phyloP scores from a whole-genome alignment of 2,329 filamentous ascomycete genomes.

The Pezicula carpinea region DNA sequence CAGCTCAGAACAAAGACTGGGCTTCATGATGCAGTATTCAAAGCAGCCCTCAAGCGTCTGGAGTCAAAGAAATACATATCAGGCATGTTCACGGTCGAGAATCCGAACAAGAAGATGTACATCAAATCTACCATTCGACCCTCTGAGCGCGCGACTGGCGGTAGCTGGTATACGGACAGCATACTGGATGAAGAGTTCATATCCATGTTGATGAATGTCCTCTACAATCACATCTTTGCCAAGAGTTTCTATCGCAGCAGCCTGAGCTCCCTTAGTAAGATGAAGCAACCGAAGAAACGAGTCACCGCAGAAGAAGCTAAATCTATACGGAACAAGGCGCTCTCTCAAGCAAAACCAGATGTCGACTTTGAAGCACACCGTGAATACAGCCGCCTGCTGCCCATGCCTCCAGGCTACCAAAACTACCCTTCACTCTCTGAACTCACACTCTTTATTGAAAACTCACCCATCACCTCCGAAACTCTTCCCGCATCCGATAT shows the following conservation, averaged over 20 bases:
- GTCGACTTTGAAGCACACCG: constrained; percentile 1
- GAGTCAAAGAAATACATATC: constrained; percentile 79
- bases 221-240: constrained; percentile 68
- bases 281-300: constrained; percentile 48
- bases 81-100: constrained; percentile 86
- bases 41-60: constrained; percentile 77
- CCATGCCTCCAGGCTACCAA: constrained; percentile 60
- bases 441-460: constrained; percentile 70
- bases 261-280: constrained; percentile 28
- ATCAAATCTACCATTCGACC: constrained; percentile 83
- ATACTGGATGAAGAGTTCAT: constrained; percentile 88
- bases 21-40: constrained; percentile 78
- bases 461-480: constrained; percentile 64
- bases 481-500: constrained; percentile 71
- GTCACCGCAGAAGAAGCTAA: constrained; percentile 40
- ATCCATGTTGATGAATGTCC: constrained; percentile 65
- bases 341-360: constrained; percentile 13
- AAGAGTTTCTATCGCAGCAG: constrained; percentile 62
- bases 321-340: constrained; percentile 18
- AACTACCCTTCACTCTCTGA: constrained; percentile 77
- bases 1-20: constrained; percentile 75
- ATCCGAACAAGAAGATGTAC: constrained; percentile 90
- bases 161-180: constrained; percentile 90
- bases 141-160: constrained; percentile 85
- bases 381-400: constrained; percentile 32